Conservation (phyloP, 345 rosid genomes). For the Luvunga scandens region DNA sequence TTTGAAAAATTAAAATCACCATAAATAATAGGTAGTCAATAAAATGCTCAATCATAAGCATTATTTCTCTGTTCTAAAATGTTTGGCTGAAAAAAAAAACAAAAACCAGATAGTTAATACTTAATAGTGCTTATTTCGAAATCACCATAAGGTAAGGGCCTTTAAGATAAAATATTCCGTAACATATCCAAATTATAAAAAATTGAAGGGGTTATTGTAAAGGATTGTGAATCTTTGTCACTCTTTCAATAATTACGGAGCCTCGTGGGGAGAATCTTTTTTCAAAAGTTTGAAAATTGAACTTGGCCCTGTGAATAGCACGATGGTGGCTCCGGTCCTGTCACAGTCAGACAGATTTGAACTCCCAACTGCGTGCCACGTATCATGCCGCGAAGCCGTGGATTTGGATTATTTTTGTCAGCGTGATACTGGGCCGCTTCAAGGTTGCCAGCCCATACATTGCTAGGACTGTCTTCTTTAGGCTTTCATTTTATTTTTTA, state of each 20-base stretch:
- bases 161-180: background rate
- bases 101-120: background rate
- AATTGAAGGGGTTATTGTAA: background rate
- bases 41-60: too few relatives aligned
- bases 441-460: background rate
- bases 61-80: too few relatives aligned
- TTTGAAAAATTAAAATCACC: too few relatives aligned
- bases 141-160: background rate
- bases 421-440: background rate
- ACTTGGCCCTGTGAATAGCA: background rate
- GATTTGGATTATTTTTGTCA: background rate
- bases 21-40: too few relatives aligned
- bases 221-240: background rate
- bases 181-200: background rate
- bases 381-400: background rate
- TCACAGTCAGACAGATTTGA: background rate
- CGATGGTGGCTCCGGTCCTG: background rate
- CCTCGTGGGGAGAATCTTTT: conserved; percentile 27
- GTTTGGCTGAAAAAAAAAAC: too few relatives aligned
- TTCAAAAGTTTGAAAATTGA: conserved; percentile 15
- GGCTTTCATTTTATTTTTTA: too few relatives aligned
- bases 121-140: background rate
- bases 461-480: too few relatives aligned
- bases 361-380: background rate
- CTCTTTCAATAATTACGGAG: background rate